Percentiles rank a stretch among this genome's conserved stretches.
Conservation (phyloP, 495 filamentous ascomycete genomes). For the Parachaetomium inaequale region DNA sequence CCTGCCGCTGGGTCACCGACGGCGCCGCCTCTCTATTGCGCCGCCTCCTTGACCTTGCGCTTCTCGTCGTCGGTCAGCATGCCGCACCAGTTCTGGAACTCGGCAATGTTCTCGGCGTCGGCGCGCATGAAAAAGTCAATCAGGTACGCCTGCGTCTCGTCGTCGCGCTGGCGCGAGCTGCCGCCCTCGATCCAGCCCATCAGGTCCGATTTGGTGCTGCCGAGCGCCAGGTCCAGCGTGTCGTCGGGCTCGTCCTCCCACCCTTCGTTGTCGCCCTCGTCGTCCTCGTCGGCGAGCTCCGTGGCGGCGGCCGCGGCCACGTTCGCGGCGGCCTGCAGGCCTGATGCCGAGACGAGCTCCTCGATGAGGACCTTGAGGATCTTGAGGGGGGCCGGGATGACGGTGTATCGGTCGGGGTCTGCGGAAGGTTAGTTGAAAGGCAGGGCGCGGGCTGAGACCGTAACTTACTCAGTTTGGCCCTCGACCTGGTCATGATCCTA, state of each 20-base stretch:
- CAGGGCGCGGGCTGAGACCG: not conserved
- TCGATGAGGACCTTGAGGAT: constrained; percentile 94
- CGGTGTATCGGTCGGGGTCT: constrained; percentile 90
- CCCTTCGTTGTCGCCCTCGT: constrained; percentile 65
- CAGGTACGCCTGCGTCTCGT: constrained; percentile 85
- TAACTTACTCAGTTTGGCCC: constrained; percentile 64
- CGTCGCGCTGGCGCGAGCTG: constrained; percentile 66
- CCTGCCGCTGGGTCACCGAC: not conserved
- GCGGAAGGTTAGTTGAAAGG: constrained; percentile 15
- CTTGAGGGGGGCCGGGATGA: constrained; percentile 81
- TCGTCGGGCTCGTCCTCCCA: constrained; percentile 85
- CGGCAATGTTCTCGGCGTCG: constrained; percentile 60
- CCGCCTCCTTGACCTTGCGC: constrained; percentile 56
- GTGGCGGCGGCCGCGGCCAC: constrained; percentile 55
- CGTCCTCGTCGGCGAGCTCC: constrained; percentile 47
- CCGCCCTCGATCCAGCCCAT: constrained; percentile 69
- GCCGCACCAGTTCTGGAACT: constrained; percentile 70
- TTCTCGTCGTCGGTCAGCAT: constrained; percentile 70
- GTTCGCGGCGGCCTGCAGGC: constrained; percentile 35
- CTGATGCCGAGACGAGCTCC: constrained; percentile 68
- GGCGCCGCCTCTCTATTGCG: constrained; percentile 17
- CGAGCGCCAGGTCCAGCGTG: constrained; percentile 65
- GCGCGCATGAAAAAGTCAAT: constrained; percentile 75
- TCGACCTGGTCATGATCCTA: constrained; percentile 89
- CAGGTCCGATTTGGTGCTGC: constrained; percentile 65